Evolutionary conservation across 2,329 filamentous ascomycete genomes (phyloP), one percentile per base, ranked within the genome.

Genomic region (Leptographium lundbergii): DNA sequence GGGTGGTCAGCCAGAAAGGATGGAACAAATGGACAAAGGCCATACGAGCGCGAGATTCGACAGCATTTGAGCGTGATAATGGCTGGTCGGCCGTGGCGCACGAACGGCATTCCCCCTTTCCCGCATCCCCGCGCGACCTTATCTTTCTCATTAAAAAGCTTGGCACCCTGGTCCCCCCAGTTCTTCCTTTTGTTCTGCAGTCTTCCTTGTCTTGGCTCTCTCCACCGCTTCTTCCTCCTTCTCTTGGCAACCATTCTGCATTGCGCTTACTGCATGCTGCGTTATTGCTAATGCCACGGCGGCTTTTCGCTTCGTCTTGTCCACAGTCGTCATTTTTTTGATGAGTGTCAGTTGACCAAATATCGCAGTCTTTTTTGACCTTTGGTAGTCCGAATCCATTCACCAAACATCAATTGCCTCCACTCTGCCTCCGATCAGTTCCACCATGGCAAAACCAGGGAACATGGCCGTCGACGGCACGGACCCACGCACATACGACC

Each of bases 391-490:
- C 29, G 10, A 5, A 14, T 14, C 36, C 19, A 45, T n/a, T 45
- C 1, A 34, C 32, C 32, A 34, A 34, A 6, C 4, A 25, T 50
- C 14, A 7, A 22, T 13, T 25, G 6, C n/a, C 14, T 9, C 22
- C 45, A 10, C 45, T 22, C 45, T 6, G 10, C 13, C 45, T 24
- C 13, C 10, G 5, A 10, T 7, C 10, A 3, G 4, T 17, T 19
- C 47, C 54, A 56, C 5, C 29, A 63, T 63, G 61, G 61, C 61
- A 2, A 63, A 61, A 22, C 60, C 61, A 6, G 61, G 59, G 47
- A 61, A 63, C 24, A 58, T 63, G 59, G 59, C 60, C 56, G 22
- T 63, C 11, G 61, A 63, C 51, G 61, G 61, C 54, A 51, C 57
- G 50, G 61, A 63, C 36, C 61, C 61, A 27, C 61, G 60, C 27